Evolutionary conservation across 257 asterid genomes (phyloP).

Genomic region (Jacaranda mimosifolia): DNA sequence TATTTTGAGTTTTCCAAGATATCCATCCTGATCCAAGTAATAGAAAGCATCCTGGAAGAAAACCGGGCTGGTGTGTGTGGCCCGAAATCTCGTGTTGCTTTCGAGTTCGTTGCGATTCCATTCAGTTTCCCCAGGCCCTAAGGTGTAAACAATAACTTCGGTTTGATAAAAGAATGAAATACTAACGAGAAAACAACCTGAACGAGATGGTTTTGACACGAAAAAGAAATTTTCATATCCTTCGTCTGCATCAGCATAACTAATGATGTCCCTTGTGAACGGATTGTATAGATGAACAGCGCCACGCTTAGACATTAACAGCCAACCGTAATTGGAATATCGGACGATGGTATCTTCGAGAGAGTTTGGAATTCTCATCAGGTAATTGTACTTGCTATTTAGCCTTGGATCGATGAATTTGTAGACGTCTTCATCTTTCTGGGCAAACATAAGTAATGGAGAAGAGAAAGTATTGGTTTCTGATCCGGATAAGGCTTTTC

Average conservation of each 20-base stretch:
- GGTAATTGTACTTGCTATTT: not conserved
- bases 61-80: not conserved
- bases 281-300: not conserved
- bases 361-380: not conserved
- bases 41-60: slow-evolving; percentile 3
- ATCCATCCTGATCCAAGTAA: not conserved
- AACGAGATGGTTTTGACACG: not conserved
- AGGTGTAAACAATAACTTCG: not conserved
- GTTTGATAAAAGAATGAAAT: not conserved
- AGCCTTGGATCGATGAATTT: not conserved
- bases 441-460: slow-evolving; percentile 10
- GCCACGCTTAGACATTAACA: not conserved
- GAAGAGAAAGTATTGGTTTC: not conserved
- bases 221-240: not conserved
- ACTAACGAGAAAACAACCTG: not conserved
- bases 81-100: not conserved
- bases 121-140: not conserved
- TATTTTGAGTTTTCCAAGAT: not conserved
- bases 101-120: not conserved
- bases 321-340: slow-evolving; percentile 16
- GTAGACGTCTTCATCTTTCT: not conserved
- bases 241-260: not conserved
- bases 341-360: not conserved
- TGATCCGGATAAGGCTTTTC: not conserved
- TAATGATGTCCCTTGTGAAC: not conserved